phyloP scores from a whole-genome alignment of 371 early-diverging fungal species.

The Rozella allomycis region DNA sequence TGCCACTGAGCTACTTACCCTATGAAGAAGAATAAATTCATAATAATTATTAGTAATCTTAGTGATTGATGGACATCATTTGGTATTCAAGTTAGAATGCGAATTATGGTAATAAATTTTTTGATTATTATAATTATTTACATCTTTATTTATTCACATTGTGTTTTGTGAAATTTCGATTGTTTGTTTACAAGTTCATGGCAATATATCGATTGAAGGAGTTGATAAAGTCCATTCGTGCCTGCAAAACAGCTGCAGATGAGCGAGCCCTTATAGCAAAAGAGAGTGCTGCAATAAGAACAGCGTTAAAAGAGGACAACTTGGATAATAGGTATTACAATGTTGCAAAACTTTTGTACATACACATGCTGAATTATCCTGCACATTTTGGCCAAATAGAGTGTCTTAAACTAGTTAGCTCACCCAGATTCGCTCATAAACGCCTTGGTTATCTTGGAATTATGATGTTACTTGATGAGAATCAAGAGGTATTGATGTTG shows the following conservation, averaged over 20 bases:
- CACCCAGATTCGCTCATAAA: constrained; percentile 78
- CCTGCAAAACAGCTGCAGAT: constrained; percentile 94
- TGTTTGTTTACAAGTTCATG: too few relatives aligned
- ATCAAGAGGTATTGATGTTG: constrained; percentile 79
- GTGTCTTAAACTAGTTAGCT: constrained; percentile 86
- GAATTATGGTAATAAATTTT: too few relatives aligned
- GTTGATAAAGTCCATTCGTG: constrained; percentile 81
- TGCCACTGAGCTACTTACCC: too few relatives aligned
- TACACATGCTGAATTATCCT: constrained; percentile 92
- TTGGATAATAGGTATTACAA: constrained; percentile 59
- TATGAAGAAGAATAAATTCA: too few relatives aligned
- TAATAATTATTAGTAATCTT: too few relatives aligned
- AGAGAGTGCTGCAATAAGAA: constrained; percentile 86
- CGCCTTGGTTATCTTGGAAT: constrained; percentile 89
- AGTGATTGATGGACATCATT: too few relatives aligned
- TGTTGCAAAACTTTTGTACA: constrained; percentile 83
- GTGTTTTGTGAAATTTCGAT: too few relatives aligned
- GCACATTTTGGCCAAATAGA: constrained; percentile 97
- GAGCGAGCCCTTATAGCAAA: constrained; percentile 88
- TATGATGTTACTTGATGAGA: constrained; percentile 86
- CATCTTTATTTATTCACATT: too few relatives aligned
- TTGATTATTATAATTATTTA: too few relatives aligned
- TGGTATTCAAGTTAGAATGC: too few relatives aligned
- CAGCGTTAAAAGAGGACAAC: constrained; percentile 74
- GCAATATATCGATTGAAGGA: constrained; percentile 28